Percentiles rank a stretch among this genome's conserved stretches.
phyloP scores from a whole-genome alignment of 345 rosid genomes.

The Hibiscus syriacus region DNA sequence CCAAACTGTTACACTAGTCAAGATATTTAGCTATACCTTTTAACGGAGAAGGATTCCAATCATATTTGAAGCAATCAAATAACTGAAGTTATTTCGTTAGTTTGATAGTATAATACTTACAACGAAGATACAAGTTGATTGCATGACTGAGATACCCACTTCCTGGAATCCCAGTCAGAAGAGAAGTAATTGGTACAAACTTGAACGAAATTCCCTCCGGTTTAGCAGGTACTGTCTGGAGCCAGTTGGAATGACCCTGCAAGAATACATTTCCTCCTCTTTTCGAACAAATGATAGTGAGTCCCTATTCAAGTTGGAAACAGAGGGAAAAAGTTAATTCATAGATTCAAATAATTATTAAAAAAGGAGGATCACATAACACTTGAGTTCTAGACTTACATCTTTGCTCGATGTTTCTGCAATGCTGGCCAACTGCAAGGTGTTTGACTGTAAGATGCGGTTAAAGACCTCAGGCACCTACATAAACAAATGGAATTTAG shows the following conservation, averaged over 20 bases:
- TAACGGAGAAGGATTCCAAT: neutral
- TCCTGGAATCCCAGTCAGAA: conserved; percentile 58
- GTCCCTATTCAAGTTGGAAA: conserved; percentile 38
- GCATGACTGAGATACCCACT: conserved; percentile 77
- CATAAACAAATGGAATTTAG: conserved; percentile 12
- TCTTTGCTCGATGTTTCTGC: conserved; percentile 67
- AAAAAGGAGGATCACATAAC: neutral
- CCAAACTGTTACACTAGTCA: neutral
- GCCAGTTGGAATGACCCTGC: conserved; percentile 56
- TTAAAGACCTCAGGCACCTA: conserved; percentile 60
- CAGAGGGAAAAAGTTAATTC: neutral
- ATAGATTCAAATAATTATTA: neutral
- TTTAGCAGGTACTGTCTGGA: conserved; percentile 55
- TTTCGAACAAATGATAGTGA: conserved; percentile 52
- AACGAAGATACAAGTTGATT: conserved; percentile 60
- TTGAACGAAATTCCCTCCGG: conserved; percentile 63
- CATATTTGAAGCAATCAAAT: neutral
- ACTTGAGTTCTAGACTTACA: conserved; percentile 29
- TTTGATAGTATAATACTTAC: conserved; percentile 33
- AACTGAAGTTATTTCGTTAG: neutral
- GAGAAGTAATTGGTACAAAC: conserved; percentile 66
- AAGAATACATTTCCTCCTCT: conserved; percentile 55
- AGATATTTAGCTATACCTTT: neutral
- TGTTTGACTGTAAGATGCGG: conserved; percentile 42
- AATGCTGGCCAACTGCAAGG: conserved; percentile 52